Base-by-base conservation (phyloP, 768 basidiomycete species). In the Ramaria sp. region DNA sequence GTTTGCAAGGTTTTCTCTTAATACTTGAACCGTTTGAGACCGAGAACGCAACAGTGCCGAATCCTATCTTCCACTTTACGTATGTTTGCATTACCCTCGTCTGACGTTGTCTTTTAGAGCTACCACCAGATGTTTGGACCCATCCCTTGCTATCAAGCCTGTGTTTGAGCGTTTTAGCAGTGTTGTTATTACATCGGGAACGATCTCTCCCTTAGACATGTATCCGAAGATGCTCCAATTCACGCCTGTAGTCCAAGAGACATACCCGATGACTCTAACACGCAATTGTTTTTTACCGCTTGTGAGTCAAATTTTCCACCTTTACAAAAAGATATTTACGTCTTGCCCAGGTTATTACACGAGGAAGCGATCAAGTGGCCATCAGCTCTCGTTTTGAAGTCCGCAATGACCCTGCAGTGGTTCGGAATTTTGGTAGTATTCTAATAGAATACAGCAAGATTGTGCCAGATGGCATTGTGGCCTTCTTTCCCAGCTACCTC, bases 151-250 rank as follows among this genome's bases (percentile, higher is more conserved):
- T 9, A 99, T 99, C 64, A 90, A 91, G 63, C 96, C 96, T 0
- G 89, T 99, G 17, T 97, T 99, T 67, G 96, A 99, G 66, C 88
- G 93, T 31, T 99, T 98, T 68, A 94, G 91, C 68, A 91, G 88
- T 60, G 96, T 99, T 20, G 92, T 99, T 61, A 99, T 99, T 68
- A 99, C 96, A 0, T 97, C 93, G 4, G 96, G 96, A 63, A 99
- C 96, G 11, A 92, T 99, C 63, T 97, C 94, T 0, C 96, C 96
- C 2, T 71, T 99, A 58, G 96, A 99, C 71, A 99, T 99, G 96
- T 99, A 99, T 69, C 96, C 96, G 12, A 99, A 98, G 72, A 99
- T 99, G 90, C 77, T 99, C 31, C 91, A 93, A 63, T 99, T 99
- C 70, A 91, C 90, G 17, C 94, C 96, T 1, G 93, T 95, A 19